A percentile compares a stretch with the other conserved stretches of the same genome.
Evolutionary conservation across 1,139 yeast genomes (phyloP).

Genomic region (Candida neerlandica): DNA sequence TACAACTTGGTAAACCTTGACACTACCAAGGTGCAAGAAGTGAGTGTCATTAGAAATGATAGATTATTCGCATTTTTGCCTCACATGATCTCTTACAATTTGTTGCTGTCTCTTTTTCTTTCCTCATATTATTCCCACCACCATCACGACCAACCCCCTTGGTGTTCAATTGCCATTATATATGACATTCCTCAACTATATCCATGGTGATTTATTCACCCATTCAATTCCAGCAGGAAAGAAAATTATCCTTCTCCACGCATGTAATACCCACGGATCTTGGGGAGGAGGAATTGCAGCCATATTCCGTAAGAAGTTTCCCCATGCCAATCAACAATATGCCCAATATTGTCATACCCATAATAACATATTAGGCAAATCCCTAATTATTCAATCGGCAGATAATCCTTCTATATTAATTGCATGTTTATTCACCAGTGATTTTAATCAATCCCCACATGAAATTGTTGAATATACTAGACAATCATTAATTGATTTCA

Average conservation of each 20-base stretch:
- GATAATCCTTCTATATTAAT: conserved; percentile 22
- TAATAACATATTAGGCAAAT: conserved; percentile 52
- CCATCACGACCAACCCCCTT: neutral
- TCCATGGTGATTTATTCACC: conserved; percentile 61
- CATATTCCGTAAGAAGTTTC: conserved; percentile 51
- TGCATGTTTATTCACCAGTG: conserved; percentile 74
- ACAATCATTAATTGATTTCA: conserved; percentile 49
- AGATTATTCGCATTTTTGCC: no score
- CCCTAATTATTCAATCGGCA: conserved; percentile 46
- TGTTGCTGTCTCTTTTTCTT: neutral
- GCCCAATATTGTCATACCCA: conserved; percentile 46
- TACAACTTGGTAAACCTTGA: no score
- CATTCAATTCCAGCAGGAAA: conserved; percentile 25
- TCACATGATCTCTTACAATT: no score
- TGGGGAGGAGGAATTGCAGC: conserved; percentile 90
- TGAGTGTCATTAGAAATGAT: no score
- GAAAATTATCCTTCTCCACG: conserved; percentile 56
- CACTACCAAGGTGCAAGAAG: no score
- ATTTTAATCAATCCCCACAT: conserved; percentile 31
- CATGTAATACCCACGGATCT: conserved; percentile 75
- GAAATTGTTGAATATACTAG: conserved; percentile 53
- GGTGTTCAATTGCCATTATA: neutral
- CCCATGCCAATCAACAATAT: conserved; percentile 52
- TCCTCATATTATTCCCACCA: neutral
- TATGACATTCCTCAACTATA: conserved; percentile 41